Evolutionary conservation across 2,329 filamentous ascomycete genomes (phyloP).

Genomic region (Epichloe festucae): DNA sequence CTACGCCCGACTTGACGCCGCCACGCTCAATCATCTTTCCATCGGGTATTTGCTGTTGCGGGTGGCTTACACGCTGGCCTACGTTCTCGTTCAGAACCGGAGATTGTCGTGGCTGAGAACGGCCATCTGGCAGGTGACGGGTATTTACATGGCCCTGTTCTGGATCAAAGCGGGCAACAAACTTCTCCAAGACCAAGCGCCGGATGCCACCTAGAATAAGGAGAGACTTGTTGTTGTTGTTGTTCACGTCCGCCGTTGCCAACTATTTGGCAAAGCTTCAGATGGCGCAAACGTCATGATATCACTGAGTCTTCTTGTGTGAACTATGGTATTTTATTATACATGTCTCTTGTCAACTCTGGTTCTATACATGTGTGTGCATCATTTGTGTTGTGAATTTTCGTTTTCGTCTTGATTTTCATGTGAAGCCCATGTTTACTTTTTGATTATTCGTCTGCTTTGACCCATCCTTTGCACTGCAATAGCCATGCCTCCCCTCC

Average conservation of each 20-base stretch:
- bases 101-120: constrained; percentile 24
- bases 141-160: constrained; percentile 21
- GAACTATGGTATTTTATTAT: no score
- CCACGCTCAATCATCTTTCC: constrained; percentile 26
- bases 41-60: constrained; percentile 28
- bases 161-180: constrained; percentile 28
- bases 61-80: constrained; percentile 27
- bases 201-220: no score
- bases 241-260: no score
- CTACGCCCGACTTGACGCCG: constrained; percentile 23
- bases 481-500: not conserved
- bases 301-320: no score
- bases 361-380: not conserved
- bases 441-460: not conserved
- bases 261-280: no score
- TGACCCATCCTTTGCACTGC: not conserved
- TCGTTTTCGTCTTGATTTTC: not conserved
- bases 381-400: not conserved
- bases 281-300: no score
- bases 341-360: not conserved
- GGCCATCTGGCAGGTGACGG: constrained; percentile 24
- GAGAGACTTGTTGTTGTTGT: no score
- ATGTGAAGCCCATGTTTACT: not conserved
- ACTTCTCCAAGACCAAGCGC: not conserved
- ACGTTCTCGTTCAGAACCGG: constrained; percentile 30